Conservation (phyloP, 345 rosid species). For the Cardamine resedifolia region DNA sequence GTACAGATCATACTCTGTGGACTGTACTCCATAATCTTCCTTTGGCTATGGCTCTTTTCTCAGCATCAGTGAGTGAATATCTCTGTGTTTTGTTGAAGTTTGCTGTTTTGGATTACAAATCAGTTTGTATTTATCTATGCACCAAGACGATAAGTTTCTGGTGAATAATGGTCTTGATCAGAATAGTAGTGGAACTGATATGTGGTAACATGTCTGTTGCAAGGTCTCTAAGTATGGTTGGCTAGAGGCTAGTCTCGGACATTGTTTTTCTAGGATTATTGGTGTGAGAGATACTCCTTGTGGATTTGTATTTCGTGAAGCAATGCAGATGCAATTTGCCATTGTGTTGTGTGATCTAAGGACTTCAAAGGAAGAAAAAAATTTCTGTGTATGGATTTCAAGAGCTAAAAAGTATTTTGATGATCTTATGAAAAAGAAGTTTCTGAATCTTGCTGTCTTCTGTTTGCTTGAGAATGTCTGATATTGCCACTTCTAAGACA, state of each 20-base stretch:
- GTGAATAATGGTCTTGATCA: constrained; percentile 20
- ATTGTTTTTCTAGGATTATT: constrained; percentile 1
- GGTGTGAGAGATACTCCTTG: not conserved
- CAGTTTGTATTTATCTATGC: not conserved
- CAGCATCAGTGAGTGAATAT: constrained; percentile 7
- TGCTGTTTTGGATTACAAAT: not conserved
- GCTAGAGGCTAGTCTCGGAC: not conserved
- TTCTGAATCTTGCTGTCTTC: constrained; percentile 11
- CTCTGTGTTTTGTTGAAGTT: not conserved
- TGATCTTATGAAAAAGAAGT: not conserved
- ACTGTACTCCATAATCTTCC: not conserved
- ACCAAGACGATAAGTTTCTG: constrained; percentile 16
- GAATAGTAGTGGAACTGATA: constrained; percentile 6
- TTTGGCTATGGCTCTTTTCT: not conserved
- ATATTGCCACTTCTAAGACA: not conserved
- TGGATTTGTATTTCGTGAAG: not conserved
- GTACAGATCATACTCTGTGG: not conserved
- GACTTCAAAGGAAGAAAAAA: not conserved
- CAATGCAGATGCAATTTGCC: not conserved
- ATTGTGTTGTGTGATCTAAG: constrained; percentile 10
- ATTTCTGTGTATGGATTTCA: not conserved
- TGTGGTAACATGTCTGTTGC: not conserved
- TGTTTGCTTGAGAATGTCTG: constrained; percentile 15
- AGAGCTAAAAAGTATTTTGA: not conserved
- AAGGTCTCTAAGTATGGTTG: constrained; percentile 7